phyloP scores from a whole-genome alignment of 345 rosid genomes.

The Cardamine chenopodiifolia region DNA sequence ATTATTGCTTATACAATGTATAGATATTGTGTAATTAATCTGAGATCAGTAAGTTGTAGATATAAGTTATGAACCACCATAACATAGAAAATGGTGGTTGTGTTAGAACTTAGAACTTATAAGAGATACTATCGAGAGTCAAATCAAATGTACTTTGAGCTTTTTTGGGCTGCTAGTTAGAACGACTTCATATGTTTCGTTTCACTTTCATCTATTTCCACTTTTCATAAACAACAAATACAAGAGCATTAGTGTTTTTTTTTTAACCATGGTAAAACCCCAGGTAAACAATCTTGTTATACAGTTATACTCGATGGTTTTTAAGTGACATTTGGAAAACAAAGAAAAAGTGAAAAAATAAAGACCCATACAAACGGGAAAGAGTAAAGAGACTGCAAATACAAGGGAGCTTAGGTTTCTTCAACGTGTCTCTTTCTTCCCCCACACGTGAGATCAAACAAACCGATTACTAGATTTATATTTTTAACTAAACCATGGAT shows the following conservation, averaged over 20 bases:
- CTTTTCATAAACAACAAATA: conserved; percentile 6
- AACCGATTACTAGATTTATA: background rate
- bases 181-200: background rate
- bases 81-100: background rate
- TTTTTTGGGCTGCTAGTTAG: conserved; percentile 7
- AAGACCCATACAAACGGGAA: too few relatives aligned
- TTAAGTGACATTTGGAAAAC: background rate
- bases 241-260: background rate
- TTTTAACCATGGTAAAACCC: background rate
- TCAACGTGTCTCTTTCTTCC: conserved; percentile 6
- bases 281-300: background rate
- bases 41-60: background rate
- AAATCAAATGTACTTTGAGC: conserved; percentile 19
- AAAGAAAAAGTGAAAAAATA: background rate
- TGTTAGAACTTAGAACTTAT: background rate
- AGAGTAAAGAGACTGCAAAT: background rate
- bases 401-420: conserved; percentile 8
- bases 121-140: background rate
- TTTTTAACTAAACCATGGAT: background rate
- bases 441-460: conserved; percentile 12
- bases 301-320: background rate
- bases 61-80: background rate
- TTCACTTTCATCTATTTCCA: background rate
- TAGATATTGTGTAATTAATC: background rate
- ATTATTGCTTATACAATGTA: background rate